Percentiles rank a stretch among this genome's conserved stretches.
These are phyloP conservation scores for Neonectria hederae DNA, from an alignment of 2,329 filamentous ascomycete species.

Conservation along the genomic window DNA sequence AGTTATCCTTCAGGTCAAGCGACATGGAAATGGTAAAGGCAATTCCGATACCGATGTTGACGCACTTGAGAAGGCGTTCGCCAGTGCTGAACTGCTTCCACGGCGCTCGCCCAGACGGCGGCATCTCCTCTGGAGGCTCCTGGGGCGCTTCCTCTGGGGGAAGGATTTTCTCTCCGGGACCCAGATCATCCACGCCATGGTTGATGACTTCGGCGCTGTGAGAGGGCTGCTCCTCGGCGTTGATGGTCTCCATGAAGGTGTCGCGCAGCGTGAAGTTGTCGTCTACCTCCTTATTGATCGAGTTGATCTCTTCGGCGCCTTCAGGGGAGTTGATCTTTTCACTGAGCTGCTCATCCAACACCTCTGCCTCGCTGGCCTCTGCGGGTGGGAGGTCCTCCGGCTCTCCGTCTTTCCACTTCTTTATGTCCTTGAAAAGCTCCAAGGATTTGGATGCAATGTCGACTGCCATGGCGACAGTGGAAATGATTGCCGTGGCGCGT, in stretches of 20 bases:
- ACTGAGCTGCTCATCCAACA: neutral
- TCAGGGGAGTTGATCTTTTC: neutral
- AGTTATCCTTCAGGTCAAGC: neutral
- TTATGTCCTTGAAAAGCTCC: neutral
- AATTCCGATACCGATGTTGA: neutral
- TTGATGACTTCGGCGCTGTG: neutral
- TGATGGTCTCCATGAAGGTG: neutral
- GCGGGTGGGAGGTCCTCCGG: neutral
- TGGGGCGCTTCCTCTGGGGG: neutral
- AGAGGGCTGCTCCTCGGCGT: neutral
- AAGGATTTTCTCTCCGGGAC: neutral
- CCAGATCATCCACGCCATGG: neutral
- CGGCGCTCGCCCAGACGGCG: neutral
- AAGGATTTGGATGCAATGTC: neutral
- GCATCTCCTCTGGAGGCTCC: neutral
- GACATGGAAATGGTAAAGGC: neutral
- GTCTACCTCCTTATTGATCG: neutral
- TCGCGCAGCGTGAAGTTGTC: neutral
- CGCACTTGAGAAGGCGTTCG: neutral
- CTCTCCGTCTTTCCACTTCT: neutral
- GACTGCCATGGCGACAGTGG: neutral
- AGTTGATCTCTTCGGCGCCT: neutral
- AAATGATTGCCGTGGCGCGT: neutral
- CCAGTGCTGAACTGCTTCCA: neutral
- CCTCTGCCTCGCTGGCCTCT: neutral